Conservation (phyloP, 352 stramenopile genomes). For the Globisporangium yorkense region DNA sequence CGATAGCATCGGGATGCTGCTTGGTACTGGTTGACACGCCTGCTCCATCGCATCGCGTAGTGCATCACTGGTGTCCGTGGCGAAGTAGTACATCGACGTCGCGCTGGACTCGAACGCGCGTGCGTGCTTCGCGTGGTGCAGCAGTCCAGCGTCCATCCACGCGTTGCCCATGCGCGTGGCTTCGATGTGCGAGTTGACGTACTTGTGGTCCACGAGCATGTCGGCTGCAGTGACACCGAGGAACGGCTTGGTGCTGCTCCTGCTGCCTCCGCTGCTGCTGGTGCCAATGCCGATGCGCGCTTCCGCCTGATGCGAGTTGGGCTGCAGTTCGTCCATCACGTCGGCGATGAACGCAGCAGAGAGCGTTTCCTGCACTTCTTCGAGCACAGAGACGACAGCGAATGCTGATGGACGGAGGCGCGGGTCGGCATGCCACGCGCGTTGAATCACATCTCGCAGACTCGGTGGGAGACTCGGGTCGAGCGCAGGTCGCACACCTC, state of each 20-base stretch:
- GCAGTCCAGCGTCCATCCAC: constrained; percentile 19
- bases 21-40: not conserved
- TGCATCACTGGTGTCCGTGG: constrained; percentile 4
- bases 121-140: constrained; percentile 22
- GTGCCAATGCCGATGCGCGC: not conserved
- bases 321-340: constrained; percentile 22
- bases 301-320: not conserved
- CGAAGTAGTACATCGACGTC: constrained; percentile 37
- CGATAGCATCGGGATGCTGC: constrained; percentile 1
- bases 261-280: not conserved
- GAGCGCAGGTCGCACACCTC: constrained; percentile 28
- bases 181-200: constrained; percentile 31
- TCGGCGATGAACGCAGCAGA: constrained; percentile 20
- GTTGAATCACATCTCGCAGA: constrained; percentile 37
- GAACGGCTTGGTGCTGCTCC: not conserved
- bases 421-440: constrained; percentile 36
- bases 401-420: constrained; percentile 29
- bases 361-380: constrained; percentile 40
- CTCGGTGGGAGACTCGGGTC: constrained; percentile 18
- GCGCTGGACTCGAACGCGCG: constrained; percentile 11
- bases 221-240: constrained; percentile 17
- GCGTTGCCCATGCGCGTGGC: constrained; percentile 38
- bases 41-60: not conserved
- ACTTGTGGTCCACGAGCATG: constrained; percentile 37
- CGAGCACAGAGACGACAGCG: constrained; percentile 32